Evolutionary conservation across 768 basidiomycete genomes (phyloP).

Genomic region (Tylopilus vinaceipallidus): DNA sequence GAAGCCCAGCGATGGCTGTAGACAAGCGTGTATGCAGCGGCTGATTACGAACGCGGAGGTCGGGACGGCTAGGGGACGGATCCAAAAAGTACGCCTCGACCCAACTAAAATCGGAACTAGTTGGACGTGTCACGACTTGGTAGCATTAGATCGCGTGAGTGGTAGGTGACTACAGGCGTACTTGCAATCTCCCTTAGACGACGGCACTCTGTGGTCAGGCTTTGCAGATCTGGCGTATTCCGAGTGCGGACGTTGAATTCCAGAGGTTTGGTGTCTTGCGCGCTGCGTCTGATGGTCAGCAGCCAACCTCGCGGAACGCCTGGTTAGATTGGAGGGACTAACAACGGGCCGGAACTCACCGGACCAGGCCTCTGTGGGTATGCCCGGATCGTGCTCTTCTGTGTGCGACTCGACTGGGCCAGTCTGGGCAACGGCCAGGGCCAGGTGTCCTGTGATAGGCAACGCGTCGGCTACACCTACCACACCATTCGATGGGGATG

Average conservation of each 20-base stretch:
- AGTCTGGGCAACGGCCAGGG: slow-evolving; percentile 57
- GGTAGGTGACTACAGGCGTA: slow-evolving; percentile 24
- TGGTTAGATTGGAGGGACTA: not conserved
- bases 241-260: slow-evolving; percentile 41
- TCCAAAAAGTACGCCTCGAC: slow-evolving; percentile 11
- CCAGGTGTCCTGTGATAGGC: slow-evolving; percentile 56
- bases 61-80: slow-evolving; percentile 24
- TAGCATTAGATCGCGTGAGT: not conserved
- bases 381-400: slow-evolving; percentile 19
- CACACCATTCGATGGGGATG: not conserved
- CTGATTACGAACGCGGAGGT: slow-evolving; percentile 50
- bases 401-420: slow-evolving; percentile 37
- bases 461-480: slow-evolving; percentile 21
- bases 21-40: slow-evolving; percentile 59
- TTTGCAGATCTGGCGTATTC: slow-evolving; percentile 46
- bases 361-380: slow-evolving; percentile 34
- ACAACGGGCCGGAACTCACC: slow-evolving; percentile 33
- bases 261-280: slow-evolving; percentile 42
- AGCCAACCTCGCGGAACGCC: slow-evolving; percentile 42
- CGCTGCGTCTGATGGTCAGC: slow-evolving; percentile 45
- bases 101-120: slow-evolving; percentile 19
- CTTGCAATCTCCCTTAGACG: slow-evolving; percentile 51
- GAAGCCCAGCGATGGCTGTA: slow-evolving; percentile 55
- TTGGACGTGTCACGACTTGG: slow-evolving; percentile 12
- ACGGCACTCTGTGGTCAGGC: slow-evolving; percentile 54